Conservation (phyloP, 306 rosid genomes). For the Canavalia ensiformis region DNA sequence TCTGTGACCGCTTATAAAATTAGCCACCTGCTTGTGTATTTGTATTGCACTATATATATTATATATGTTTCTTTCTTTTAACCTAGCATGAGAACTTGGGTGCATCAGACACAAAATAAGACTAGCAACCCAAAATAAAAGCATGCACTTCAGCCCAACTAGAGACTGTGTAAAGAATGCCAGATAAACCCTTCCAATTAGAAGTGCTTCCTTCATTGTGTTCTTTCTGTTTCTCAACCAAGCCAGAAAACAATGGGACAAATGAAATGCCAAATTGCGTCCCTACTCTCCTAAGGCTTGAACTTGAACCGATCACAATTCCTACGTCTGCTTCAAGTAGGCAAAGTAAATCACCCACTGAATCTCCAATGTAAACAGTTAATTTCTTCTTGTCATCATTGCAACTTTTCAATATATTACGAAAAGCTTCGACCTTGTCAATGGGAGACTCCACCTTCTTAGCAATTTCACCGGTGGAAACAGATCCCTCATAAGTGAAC, state of each 20-base stretch:
- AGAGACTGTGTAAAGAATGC: conserved; percentile 86
- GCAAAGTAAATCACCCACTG: conserved; percentile 94
- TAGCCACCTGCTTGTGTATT: conserved; percentile 72
- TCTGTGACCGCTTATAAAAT: conserved; percentile 76
- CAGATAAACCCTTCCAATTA: conserved; percentile 82
- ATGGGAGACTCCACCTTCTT: conserved; percentile 90
- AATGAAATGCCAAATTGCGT: conserved; percentile 80
- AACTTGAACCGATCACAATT: conserved; percentile 88
- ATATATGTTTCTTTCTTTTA: conserved; percentile 53
- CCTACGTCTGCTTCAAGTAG: conserved; percentile 97
- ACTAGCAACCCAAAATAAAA: conserved; percentile 89
- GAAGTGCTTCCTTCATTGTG: conserved; percentile 59
- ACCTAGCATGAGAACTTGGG: conserved; percentile 60
- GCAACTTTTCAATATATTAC: conserved; percentile 54
- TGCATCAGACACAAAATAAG: conserved; percentile 56
- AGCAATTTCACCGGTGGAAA: conserved; percentile 86
- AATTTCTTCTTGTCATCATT: conserved; percentile 64
- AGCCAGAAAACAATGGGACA: conserved; percentile 78
- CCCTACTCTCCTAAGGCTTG: conserved; percentile 86
- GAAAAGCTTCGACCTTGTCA: conserved; percentile 84
- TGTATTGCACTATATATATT: conserved; percentile 60
- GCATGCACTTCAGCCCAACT: conserved; percentile 99
- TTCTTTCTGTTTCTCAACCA: conserved; percentile 82
- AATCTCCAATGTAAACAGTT: conserved; percentile 88
- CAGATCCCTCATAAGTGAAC: conserved; percentile 72